These are phyloP conservation scores for Macrolepiota dolichaula DNA, from an alignment of 768 basidiomycete genomes.

Conservation along the genomic window DNA sequence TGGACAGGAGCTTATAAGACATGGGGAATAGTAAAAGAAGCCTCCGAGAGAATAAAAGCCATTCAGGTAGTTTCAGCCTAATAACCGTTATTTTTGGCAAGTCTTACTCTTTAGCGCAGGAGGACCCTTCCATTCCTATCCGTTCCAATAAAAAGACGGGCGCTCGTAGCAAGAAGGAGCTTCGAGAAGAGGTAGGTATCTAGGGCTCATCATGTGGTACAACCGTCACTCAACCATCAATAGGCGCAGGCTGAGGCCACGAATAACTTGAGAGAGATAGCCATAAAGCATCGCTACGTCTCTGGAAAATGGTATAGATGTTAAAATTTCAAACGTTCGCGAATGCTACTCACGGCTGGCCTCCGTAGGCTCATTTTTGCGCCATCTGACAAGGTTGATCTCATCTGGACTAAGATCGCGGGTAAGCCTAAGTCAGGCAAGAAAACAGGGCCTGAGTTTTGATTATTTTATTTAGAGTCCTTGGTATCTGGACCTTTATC, in stretches of 20 bases:
- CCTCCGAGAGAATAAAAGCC: conserved; percentile 52
- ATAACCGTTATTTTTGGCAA: not conserved
- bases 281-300: conserved; percentile 49
- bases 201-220: not conserved
- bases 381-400: conserved; percentile 56
- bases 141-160: conserved; percentile 73
- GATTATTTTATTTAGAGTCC: conserved; percentile 42
- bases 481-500: conserved; percentile 61
- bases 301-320: conserved; percentile 62
- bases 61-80: conserved; percentile 47
- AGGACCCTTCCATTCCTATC: conserved; percentile 60
- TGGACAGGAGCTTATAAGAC: not conserved
- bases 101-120: conserved; percentile 31
- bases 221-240: not conserved
- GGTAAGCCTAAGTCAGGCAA: conserved; percentile 33
- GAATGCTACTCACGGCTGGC: not conserved
- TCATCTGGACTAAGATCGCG: conserved; percentile 59
- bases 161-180: conserved; percentile 70
- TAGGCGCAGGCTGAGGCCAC: conserved; percentile 61
- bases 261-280: conserved; percentile 55
- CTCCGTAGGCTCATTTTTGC: conserved; percentile 66
- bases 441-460: not conserved
- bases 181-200: conserved; percentile 57
- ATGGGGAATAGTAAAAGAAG: conserved; percentile 44
- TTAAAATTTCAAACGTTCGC: not conserved